Base-by-base conservation (phyloP, 164 flowering plant species). In the Warburgia ugandensis region DNA sequence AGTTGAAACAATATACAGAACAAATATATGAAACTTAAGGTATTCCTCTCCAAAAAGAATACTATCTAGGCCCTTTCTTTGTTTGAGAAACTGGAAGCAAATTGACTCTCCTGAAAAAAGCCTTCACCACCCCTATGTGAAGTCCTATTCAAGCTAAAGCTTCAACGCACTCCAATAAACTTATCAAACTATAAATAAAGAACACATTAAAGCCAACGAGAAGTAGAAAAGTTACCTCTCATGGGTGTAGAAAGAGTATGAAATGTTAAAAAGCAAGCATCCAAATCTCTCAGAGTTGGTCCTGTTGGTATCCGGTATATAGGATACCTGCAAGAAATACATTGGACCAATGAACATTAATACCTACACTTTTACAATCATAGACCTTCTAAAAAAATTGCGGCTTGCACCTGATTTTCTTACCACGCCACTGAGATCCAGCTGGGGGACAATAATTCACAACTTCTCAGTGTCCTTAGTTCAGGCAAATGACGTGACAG, bases 391-490 rank as follows among this genome's bases (percentile, higher is more conserved):
- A 37, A n/a, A n/a, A n/a, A 37, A 4, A 37, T 37, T 5, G 1
- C 4, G 41, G 17, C 41, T 37, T 7, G n/a, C 41, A 37, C 5
- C 7, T 7, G 17, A 52, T 40, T n/a, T n/a, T 40, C 46, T 43
- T 74, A 90, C 97, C 97, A 90, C 39, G 97, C 94, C 50, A 90
- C 94, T 55, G 95, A 86, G 7, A 90, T 50, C 97, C 97, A 90
- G 48, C 97, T 86, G 27, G 78, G 60, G 27, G 86, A 38, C 4
- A 70, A 59, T 45, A 86, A 50, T 70, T 90, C 97, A 74, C 89
- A 90, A 63, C 97, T 90, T 65, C 87, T 73, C 29, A 79, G 62
- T 23, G 80, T 74, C 64, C 67, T 77, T 63, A 90, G 67, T 48
- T 69, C 74, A 19, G 95, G 92, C 57, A 71, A 78, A 7, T 53